Evolutionary conservation across 139 green algal genomes (phyloP).

Genomic region (Micractinium conductrix): DNA sequence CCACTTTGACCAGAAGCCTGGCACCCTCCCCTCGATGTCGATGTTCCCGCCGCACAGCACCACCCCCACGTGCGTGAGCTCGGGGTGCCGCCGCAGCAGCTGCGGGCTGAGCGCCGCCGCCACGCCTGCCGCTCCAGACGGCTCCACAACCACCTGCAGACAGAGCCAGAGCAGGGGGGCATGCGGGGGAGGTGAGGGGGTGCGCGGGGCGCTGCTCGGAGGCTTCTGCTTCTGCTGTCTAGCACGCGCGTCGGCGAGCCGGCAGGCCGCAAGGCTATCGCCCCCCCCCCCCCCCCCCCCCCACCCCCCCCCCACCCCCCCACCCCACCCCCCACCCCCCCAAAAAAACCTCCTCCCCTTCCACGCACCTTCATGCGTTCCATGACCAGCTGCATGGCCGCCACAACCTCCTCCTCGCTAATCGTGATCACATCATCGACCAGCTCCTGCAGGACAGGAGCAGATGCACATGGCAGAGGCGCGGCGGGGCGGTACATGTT

Average conservation of each 20-base stretch:
- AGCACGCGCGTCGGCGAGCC: background rate
- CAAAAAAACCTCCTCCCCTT: background rate
- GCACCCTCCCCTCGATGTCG: constrained; percentile 53
- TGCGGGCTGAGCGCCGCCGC: constrained; percentile 66
- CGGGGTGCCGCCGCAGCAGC: constrained; percentile 6
- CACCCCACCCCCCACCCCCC: background rate
- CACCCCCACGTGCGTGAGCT: constrained; percentile 68
- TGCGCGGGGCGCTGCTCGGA: too few relatives aligned
- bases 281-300: background rate
- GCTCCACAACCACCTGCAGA: constrained; percentile 87
- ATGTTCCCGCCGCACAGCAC: constrained; percentile 71
- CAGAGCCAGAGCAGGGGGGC: background rate
- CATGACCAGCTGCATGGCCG: constrained; percentile 79
- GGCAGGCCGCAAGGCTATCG: background rate
- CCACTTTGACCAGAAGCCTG: constrained; percentile 36
- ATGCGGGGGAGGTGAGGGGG: too few relatives aligned
- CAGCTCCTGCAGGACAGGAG: too few relatives aligned
- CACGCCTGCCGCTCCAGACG: constrained; percentile 77
- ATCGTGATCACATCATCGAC: constrained; percentile 80
- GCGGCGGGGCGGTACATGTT: too few relatives aligned
- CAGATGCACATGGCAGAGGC: too few relatives aligned
- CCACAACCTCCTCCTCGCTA: constrained; percentile 77
- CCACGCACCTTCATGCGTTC: constrained; percentile 69
- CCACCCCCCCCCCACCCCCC: background rate
- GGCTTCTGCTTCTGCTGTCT: too few relatives aligned